phyloP scores from a whole-genome alignment of 2,329 filamentous ascomycete species.

The Cordyceps militaris region DNA sequence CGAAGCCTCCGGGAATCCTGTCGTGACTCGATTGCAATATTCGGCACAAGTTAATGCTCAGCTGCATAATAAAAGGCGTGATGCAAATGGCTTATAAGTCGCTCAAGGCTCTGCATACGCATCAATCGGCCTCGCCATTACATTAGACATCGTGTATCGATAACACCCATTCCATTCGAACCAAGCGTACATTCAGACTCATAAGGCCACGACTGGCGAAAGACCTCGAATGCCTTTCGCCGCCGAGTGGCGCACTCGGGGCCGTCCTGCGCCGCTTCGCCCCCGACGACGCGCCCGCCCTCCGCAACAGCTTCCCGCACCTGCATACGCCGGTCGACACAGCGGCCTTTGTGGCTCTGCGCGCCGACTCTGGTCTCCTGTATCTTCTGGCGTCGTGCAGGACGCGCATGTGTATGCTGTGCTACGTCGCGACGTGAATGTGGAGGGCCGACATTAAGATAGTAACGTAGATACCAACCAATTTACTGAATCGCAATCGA shows the following conservation, averaged over 20 bases:
- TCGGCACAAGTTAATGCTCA: not conserved
- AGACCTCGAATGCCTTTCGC: constrained; percentile 16
- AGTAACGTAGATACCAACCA: not conserved
- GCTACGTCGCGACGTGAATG: constrained; percentile 27
- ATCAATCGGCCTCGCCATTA: not conserved
- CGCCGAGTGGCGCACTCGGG: constrained; percentile 22
- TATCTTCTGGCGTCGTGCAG: constrained; percentile 28
- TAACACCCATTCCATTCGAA: not conserved
- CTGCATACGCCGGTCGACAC: constrained; percentile 39
- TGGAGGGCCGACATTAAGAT: not conserved
- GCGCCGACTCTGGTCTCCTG: not conserved
- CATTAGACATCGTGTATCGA: not conserved
- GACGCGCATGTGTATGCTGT: constrained; percentile 34
- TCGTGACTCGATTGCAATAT: not conserved
- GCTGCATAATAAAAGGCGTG: not conserved
- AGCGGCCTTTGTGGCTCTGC: constrained; percentile 26
- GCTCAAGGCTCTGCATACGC: not conserved
- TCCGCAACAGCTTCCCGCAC: constrained; percentile 37
- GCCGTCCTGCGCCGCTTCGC: constrained; percentile 35
- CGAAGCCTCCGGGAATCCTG: no score
- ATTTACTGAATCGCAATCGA: not conserved
- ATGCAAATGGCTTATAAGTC: not conserved
- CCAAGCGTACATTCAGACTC: not conserved
- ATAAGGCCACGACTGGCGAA: not conserved
- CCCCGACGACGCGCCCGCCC: constrained; percentile 29